A percentile compares a stretch with the other conserved stretches of the same genome.
Evolutionary conservation across 371 early-diverging fungal species (phyloP).

Genomic region (Rhizomucor pusillus): DNA sequence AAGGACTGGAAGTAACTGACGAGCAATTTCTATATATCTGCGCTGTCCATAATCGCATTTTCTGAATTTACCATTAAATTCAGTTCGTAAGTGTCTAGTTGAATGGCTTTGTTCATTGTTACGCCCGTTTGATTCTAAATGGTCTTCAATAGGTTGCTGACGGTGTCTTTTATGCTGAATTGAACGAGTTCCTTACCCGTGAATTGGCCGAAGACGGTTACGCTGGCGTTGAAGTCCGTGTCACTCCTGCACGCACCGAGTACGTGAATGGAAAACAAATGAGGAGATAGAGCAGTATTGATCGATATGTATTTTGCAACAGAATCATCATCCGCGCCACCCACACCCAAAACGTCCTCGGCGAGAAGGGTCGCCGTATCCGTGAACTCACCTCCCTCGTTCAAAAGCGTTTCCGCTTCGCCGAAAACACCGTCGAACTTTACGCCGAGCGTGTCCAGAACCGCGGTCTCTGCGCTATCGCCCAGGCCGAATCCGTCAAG

Average conservation of each 20-base stretch:
- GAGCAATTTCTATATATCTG: background rate
- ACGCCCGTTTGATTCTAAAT: background rate
- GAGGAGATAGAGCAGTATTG: background rate
- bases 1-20: background rate
- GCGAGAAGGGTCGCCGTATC: slow-evolving; percentile 98
- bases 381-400: slow-evolving; percentile 98
- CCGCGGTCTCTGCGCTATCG: slow-evolving; percentile 99
- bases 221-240: slow-evolving; percentile 98
- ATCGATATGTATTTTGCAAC: slow-evolving; percentile 2
- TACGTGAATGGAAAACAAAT: slow-evolving; percentile 15
- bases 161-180: slow-evolving; percentile 99
- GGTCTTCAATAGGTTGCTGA: slow-evolving; percentile 77
- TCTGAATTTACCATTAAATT: background rate
- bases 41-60: background rate
- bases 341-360: slow-evolving; percentile 97
- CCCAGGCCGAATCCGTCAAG: slow-evolving; percentile 98
- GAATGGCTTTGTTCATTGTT: background rate
- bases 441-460: slow-evolving; percentile 98
- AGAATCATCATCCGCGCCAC: slow-evolving; percentile 98
- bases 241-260: slow-evolving; percentile 98
- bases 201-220: slow-evolving; percentile 90
- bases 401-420: slow-evolving; percentile 99
- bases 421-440: slow-evolving; percentile 96
- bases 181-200: slow-evolving; percentile 98
- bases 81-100: slow-evolving; percentile 49